Conservation (phyloP, 2,329 filamentous ascomycete genomes). For the Venturia nashicola region DNA sequence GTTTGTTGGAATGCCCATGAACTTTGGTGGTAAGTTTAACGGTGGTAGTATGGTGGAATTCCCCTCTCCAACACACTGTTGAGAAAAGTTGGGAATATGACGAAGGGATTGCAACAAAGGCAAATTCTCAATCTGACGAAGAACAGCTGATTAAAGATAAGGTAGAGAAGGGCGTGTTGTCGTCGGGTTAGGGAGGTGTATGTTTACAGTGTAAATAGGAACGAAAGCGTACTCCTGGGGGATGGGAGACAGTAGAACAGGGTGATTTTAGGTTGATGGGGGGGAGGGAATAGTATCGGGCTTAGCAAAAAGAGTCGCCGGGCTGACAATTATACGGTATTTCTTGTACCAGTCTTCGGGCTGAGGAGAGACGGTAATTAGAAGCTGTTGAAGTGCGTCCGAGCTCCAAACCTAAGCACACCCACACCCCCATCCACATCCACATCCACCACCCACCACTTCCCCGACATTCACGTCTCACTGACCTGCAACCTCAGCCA, state of each 20-base stretch:
- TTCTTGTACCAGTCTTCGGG: background rate
- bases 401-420: background rate
- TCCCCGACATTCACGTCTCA: slow-evolving; percentile 1
- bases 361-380: slow-evolving; percentile 2
- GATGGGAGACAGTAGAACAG: background rate
- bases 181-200: background rate
- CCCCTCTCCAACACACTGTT: background rate
- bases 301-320: background rate
- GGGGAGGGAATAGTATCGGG: background rate
- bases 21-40: background rate
- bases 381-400: background rate
- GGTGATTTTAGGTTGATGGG: background rate
- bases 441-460: background rate
- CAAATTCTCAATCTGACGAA: background rate
- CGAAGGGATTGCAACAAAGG: background rate
- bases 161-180: background rate
- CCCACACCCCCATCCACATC: background rate
- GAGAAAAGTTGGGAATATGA: background rate
- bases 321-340: background rate
- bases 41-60: background rate
- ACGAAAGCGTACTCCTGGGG: background rate
- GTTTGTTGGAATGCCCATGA: slow-evolving; percentile 5
- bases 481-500: background rate
- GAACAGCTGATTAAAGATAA: background rate
- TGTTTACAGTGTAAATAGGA: background rate